Evolutionary conservation across 2,329 filamentous ascomycete species (phyloP).

Genomic region (Amesomyces nigricolor): DNA sequence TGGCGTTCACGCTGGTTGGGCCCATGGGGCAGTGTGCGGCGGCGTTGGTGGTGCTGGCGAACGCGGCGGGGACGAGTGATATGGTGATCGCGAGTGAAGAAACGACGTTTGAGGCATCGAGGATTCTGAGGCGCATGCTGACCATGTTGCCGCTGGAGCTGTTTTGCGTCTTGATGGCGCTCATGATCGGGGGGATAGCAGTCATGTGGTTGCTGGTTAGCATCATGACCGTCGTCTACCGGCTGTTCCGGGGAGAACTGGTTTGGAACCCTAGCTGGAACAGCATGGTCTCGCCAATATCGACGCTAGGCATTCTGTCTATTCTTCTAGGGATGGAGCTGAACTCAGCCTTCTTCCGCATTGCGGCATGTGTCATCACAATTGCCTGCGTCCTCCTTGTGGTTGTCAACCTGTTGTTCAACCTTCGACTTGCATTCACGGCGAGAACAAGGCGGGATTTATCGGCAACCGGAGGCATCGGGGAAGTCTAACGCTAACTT

Average conservation of each 20-base stretch:
- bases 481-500: no score
- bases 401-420: slow-evolving; percentile 9
- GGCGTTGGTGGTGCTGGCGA: slow-evolving; percentile 12
- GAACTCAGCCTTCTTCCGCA: slow-evolving; percentile 11
- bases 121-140: background rate
- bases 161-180: slow-evolving; percentile 7
- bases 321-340: slow-evolving; percentile 7
- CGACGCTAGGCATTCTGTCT: slow-evolving; percentile 5
- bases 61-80: background rate
- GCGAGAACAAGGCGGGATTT: background rate
- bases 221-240: slow-evolving; percentile 1
- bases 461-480: background rate
- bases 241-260: slow-evolving; percentile 1
- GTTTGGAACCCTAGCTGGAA: slow-evolving; percentile 15
- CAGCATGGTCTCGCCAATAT: slow-evolving; percentile 5
- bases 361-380: slow-evolving; percentile 10
- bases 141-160: slow-evolving; percentile 4
- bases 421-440: background rate
- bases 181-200: slow-evolving; percentile 14
- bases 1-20: slow-evolving; percentile 10
- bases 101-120: background rate
- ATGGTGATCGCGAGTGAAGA: background rate
- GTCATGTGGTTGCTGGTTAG: slow-evolving; percentile 11
- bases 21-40: slow-evolving; percentile 12
- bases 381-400: slow-evolving; percentile 1